Evolutionary conservation across 2,329 filamentous ascomycete species (phyloP), one percentile per base, ranked within the genome.

Genomic region (Penicillium sp.): DNA sequence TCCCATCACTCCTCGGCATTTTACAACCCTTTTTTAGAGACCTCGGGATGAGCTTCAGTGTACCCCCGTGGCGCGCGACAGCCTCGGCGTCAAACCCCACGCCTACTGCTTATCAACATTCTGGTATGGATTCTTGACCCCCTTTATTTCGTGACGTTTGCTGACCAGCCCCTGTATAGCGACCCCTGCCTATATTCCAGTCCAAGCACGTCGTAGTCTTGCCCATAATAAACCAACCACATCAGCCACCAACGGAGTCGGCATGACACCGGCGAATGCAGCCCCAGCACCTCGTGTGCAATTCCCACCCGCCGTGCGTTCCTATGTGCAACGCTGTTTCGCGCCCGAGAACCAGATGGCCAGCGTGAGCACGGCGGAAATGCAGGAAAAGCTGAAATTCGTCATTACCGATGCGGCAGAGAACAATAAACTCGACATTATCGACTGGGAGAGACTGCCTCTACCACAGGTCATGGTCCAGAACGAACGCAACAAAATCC

Each of bases 301-400:
- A 60, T 97, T 89, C 86, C 85, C 90, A 28, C 76, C 81, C 38
- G 81, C 86, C n/a, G 89, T 97, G 52, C 87, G 90, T 61, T 78
- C 80, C 58, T 97, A 96, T 73, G 92, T 97, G 28, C 86, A 90
- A 64, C 84, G 90, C 64, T 91, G 90, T 24, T 97, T 97, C 67
- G 83, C 88, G 44, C 81, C 83, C 24, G 81, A 83, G 50, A 88
- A 90, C 66, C 75, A 84, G 57, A 79, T 87, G 54, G 63, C 79
- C 4, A 78, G 80, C 33, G 81, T 91, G 40, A 69, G 75, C 44
- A 80, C 81, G 46, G 63, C 78, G 46, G 89, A 95, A 49, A 86
- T 96, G 78, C 87, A 95, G 69, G 76, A 78, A 52, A 95, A 90
- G 66, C 76, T 98, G 56, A 95, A 92, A 71, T 76, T 85, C 53